Conservation (phyloP, 2,329 filamentous ascomycete species). For the Cryphonectria carpinicola region DNA sequence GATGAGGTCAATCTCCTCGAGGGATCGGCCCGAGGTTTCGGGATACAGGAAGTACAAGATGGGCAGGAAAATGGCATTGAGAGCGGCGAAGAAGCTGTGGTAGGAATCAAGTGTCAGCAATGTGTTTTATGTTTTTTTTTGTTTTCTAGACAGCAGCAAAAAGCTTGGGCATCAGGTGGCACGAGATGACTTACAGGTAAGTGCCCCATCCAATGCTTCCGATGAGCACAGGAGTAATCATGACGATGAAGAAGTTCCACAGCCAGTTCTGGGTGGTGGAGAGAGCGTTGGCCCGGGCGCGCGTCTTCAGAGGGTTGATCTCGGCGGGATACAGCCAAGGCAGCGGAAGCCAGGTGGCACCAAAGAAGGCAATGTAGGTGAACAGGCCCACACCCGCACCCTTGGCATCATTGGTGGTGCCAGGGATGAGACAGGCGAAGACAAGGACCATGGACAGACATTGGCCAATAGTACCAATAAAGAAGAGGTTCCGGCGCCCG, state of each 20-base stretch:
- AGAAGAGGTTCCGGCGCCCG: slow-evolving; percentile 51
- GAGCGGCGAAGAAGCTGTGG: slow-evolving; percentile 51
- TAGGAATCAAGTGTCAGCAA: too few species aligned
- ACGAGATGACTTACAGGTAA: slow-evolving; percentile 21
- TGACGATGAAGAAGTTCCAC: slow-evolving; percentile 54
- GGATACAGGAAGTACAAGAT: slow-evolving; percentile 55
- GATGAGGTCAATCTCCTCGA: slow-evolving; percentile 64
- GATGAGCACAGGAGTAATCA: slow-evolving; percentile 68
- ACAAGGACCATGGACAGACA: slow-evolving; percentile 61
- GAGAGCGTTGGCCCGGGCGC: slow-evolving; percentile 53
- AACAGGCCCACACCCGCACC: slow-evolving; percentile 71
- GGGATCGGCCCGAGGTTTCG: slow-evolving; percentile 50
- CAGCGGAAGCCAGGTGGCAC: slow-evolving; percentile 66
- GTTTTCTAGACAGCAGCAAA: background rate
- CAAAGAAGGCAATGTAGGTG: slow-evolving; percentile 71
- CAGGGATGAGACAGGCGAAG: slow-evolving; percentile 70
- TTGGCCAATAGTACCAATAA: slow-evolving; percentile 51
- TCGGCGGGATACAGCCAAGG: slow-evolving; percentile 64
- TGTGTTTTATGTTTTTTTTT: too few species aligned
- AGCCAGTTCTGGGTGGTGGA: slow-evolving; percentile 66
- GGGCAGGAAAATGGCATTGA: slow-evolving; percentile 57
- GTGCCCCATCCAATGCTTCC: slow-evolving; percentile 54
- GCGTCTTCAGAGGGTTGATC: slow-evolving; percentile 54
- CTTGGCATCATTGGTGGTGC: slow-evolving; percentile 62
- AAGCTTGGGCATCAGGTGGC: background rate